These are phyloP conservation scores for Luzula sylvatica DNA, from an alignment of 176 grass and related monocot species.

Conservation along the genomic window DNA sequence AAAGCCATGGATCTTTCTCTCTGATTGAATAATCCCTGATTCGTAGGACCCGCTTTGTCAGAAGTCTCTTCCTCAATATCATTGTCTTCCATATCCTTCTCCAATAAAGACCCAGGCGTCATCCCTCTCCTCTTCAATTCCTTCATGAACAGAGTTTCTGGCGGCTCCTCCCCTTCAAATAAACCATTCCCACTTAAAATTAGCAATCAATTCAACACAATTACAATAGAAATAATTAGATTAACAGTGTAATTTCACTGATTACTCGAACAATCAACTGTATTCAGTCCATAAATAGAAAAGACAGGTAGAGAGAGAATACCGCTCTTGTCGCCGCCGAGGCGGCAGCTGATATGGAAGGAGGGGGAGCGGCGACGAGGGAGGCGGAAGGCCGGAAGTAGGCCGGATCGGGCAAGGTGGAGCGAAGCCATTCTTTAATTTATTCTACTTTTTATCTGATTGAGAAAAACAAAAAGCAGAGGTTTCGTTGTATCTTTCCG, in stretches of 20 bases:
- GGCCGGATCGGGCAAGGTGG: conserved; percentile 7
- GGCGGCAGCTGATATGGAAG: conserved; percentile 15
- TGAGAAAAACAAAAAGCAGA: too few species aligned
- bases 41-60: conserved; percentile 22
- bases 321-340: conserved; percentile 20
- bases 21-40: conserved; percentile 36
- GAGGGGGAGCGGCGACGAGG: background rate
- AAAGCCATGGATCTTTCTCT: conserved; percentile 61
- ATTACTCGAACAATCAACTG: too few species aligned
- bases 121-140: conserved; percentile 73
- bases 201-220: background rate
- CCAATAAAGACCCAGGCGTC: conserved; percentile 30
- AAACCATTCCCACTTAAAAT: conserved; percentile 5
- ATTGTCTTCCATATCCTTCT: conserved; percentile 32
- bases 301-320: too few species aligned
- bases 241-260: too few species aligned
- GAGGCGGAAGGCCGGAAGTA: background rate
- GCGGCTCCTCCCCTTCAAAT: conserved; percentile 28
- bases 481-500: too few species aligned
- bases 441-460: background rate
- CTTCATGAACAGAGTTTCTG: conserved; percentile 75
- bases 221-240: too few species aligned
- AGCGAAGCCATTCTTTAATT: conserved; percentile 24
- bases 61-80: conserved; percentile 15
- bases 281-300: background rate